Base-by-base conservation (phyloP, 257 asterid genomes). In the Nicotiana benthamiana region DNA sequence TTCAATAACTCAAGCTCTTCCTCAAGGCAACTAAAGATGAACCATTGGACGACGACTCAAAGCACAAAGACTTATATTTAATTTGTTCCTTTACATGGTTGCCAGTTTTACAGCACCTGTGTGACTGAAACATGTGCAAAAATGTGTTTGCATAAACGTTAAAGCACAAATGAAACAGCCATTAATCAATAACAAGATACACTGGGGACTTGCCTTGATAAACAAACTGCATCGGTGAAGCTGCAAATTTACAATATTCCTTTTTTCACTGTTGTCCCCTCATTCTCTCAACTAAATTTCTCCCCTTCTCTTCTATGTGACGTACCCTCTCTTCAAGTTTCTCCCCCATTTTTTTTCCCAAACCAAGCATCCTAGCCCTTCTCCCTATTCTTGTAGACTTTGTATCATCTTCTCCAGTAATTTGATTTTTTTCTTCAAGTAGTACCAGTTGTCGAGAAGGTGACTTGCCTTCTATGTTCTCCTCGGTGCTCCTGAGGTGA, bases 291-390 rank as follows among this genome's bases (percentile, higher is more conserved):
- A 93, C 96, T 62, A 95, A 87, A 83, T 83, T 83, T 81, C 94
- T 89, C 76, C 99, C 91, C 83, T 81, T 92, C 87, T 95, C 99
- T 84, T 93, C 99, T 51, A 93, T 81, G 86, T 89, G 84, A 22
- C 94, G 94, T 90, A 96, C 87, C 89, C 88, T 95, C 36, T 91
- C 96, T 87, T 92, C 99, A 12, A 95, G 87, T 84, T 93, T 95
- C 80, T 92, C 98, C 36, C 97, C 97, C 93, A 93, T 85, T 86
- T 91, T 95, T 92, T 93, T 95, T 80, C 98, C 91, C 79, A 95
- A 86, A 78, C 96, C 97, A 59, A 89, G 91, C 96, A 95, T 87
- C 64, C 93, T 89, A 65, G 93, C 98, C 86, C 79, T 88, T 7
- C 94, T 82, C 15, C 97, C 94, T 34, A 88, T 40, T 87, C 91